These are phyloP conservation scores for Candolleomyces eurysporus DNA, from an alignment of 768 basidiomycete genomes.

Conservation along the genomic window DNA sequence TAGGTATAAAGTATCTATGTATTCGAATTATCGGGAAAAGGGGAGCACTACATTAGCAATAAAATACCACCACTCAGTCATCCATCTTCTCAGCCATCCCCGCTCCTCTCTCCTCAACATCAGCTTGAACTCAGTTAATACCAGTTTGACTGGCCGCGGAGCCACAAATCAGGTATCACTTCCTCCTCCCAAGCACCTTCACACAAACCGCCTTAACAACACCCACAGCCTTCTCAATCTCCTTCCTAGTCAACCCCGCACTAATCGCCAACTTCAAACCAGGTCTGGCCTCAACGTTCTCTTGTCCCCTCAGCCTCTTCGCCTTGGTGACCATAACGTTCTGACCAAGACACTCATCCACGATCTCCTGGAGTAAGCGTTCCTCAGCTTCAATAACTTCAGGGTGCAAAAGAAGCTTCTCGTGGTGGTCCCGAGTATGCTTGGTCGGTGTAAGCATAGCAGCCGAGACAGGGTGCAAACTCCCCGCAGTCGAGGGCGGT, in stretches of 20 bases:
- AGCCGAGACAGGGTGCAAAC: conserved; percentile 19
- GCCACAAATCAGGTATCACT: neutral
- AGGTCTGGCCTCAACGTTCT: conserved; percentile 76
- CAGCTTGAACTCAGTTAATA: too few relatives aligned
- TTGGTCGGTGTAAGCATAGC: conserved; percentile 16
- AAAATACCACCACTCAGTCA: too few relatives aligned
- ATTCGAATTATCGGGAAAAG: too few relatives aligned
- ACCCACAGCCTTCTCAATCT: conserved; percentile 83
- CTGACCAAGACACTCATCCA: conserved; percentile 79
- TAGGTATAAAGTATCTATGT: too few relatives aligned
- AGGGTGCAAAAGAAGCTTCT: conserved; percentile 35
- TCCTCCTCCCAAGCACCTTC: conserved; percentile 68
- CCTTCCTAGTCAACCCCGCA: conserved; percentile 80
- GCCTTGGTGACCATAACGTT: conserved; percentile 87
- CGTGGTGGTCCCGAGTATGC: conserved; percentile 43
- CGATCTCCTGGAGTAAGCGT: conserved; percentile 81
- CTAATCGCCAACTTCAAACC: conserved; percentile 83
- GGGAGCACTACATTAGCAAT: too few relatives aligned
- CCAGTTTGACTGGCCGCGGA: neutral
- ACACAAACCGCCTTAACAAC: conserved; percentile 71
- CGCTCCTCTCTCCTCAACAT: too few relatives aligned
- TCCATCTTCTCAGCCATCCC: too few relatives aligned
- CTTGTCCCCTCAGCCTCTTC: conserved; percentile 80
- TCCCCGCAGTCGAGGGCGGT: conserved; percentile 16
- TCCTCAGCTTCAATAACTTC: conserved; percentile 71